Evolutionary conservation across 306 rosid species (phyloP).

Genomic region (Rubus idaeus): DNA sequence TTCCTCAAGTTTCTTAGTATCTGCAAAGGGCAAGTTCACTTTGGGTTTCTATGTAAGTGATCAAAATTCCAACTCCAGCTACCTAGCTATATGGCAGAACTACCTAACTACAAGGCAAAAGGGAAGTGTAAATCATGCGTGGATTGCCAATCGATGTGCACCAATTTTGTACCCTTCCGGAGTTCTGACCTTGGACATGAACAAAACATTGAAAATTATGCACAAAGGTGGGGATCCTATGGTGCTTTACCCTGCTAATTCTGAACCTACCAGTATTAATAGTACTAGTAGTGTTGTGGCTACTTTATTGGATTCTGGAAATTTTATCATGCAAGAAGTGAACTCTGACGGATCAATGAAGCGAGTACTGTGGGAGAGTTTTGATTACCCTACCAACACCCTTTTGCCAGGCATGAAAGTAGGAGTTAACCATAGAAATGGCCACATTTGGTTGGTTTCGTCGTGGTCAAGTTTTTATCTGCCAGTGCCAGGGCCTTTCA

Average conservation of each 20-base stretch:
- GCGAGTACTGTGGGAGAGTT: no score
- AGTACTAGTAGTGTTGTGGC: no score
- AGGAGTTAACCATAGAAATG: background rate
- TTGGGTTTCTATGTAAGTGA: no score
- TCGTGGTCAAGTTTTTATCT: background rate
- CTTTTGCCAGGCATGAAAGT: no score
- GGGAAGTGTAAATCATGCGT: background rate
- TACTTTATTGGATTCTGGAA: no score
- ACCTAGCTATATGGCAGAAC: background rate
- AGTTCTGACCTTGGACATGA: conserved; percentile 4
- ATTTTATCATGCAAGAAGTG: no score
- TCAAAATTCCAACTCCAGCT: background rate
- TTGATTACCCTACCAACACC: no score
- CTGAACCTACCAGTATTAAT: background rate
- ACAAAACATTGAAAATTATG: conserved; percentile 19
- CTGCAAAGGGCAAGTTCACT: no score
- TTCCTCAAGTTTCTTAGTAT: no score
- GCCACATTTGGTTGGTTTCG: conserved; percentile 12
- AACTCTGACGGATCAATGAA: no score
- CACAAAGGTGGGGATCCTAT: conserved; percentile 8
- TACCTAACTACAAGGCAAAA: no score
- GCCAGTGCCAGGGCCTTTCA: conserved; percentile 20
- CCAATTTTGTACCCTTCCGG: background rate
- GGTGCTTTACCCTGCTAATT: conserved; percentile 16
- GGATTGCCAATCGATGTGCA: conserved; percentile 14